Percentiles rank a stretch among this genome's conserved stretches.
phyloP scores from a whole-genome alignment of 306 rosid species.

The Oxytropis ochrocephala region DNA sequence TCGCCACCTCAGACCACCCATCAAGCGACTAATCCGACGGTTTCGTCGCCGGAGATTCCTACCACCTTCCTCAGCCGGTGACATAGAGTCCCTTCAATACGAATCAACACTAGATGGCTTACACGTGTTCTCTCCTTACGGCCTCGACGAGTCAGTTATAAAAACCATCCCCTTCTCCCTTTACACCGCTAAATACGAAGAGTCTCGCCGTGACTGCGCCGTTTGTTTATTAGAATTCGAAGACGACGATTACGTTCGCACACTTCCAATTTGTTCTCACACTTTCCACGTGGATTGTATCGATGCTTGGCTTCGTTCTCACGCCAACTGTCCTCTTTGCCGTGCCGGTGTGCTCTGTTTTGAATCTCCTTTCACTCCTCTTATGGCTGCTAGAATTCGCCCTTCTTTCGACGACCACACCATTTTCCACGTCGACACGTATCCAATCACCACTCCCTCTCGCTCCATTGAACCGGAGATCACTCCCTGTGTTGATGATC shows the following conservation, averaged over 20 bases:
- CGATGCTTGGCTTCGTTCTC: constrained; percentile 90
- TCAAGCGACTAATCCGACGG: constrained; percentile 36
- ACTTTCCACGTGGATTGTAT: constrained; percentile 86
- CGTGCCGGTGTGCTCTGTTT: constrained; percentile 75
- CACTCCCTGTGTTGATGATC: constrained; percentile 57
- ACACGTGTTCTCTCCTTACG: constrained; percentile 54
- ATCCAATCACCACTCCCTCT: constrained; percentile 23
- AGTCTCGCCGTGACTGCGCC: constrained; percentile 67
- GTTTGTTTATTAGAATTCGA: constrained; percentile 80
- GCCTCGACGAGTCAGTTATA: constrained; percentile 79
- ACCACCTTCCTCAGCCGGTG: constrained; percentile 62
- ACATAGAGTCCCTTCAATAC: constrained; percentile 63
- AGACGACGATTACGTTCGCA: constrained; percentile 72
- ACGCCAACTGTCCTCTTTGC: constrained; percentile 95
- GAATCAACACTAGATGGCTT: constrained; percentile 70
- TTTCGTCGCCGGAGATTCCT: constrained; percentile 45
- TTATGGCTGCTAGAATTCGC: constrained; percentile 83
- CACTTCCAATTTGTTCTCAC: constrained; percentile 79
- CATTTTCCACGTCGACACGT: constrained; percentile 36
- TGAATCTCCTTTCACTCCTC: constrained; percentile 73
- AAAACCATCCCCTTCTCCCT: constrained; percentile 85
- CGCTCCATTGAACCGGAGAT: constrained; percentile 42
- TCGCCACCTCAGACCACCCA: constrained; percentile 65
- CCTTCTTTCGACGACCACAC: constrained; percentile 74
- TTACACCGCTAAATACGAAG: constrained; percentile 40